A percentile compares a stretch with the other conserved stretches of the same genome.
phyloP scores from a whole-genome alignment of 2,329 filamentous ascomycete genomes.

The Zasmidium citrigriseum region DNA sequence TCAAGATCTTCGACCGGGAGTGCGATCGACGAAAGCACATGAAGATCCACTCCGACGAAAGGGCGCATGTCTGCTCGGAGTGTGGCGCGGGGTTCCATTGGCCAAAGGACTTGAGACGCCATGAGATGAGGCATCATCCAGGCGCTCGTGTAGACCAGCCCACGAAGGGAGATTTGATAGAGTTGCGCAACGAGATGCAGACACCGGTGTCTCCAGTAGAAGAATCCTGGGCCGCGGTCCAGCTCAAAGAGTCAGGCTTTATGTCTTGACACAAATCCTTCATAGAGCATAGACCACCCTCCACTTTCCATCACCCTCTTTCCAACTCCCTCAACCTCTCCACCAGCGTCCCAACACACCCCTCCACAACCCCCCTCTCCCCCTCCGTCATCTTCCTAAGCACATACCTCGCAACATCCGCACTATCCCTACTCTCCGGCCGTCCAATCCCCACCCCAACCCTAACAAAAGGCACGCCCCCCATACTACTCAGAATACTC shows the following conservation, averaged over 20 bases:
- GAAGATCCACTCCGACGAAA: not conserved
- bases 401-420: conserved; percentile 75
- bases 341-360: conserved; percentile 34
- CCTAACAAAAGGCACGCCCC: conserved; percentile 65
- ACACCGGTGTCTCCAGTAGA: too few relatives aligned
- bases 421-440: conserved; percentile 66
- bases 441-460: conserved; percentile 88
- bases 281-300: too few relatives aligned
- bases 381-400: conserved; percentile 63
- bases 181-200: too few relatives aligned
- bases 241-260: too few relatives aligned
- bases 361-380: conserved; percentile 46
- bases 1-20: not conserved
- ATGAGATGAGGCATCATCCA: not conserved
- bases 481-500: conserved; percentile 66
- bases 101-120: not conserved
- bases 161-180: too few relatives aligned
- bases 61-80: not conserved
- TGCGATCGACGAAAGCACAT: not conserved
- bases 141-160: too few relatives aligned
- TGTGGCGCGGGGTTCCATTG: not conserved
- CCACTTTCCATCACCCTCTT: conserved; percentile 21
- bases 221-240: too few relatives aligned
- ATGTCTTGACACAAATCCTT: too few relatives aligned
- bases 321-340: conserved; percentile 40